Base-by-base conservation (phyloP, 345 rosid genomes). In the Rhizophora mangle region DNA sequence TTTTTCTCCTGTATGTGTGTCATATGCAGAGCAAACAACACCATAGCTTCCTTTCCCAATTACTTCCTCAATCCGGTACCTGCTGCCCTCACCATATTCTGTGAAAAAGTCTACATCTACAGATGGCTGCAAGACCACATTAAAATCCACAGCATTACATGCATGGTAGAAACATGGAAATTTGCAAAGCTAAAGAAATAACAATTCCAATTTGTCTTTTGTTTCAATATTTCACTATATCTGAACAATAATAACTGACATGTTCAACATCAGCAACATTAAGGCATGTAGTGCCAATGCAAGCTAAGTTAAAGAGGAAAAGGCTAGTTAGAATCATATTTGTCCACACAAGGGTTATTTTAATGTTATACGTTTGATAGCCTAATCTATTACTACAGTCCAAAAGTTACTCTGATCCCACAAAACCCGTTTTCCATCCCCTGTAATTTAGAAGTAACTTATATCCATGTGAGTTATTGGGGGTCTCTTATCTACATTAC, bases 41-140 rank as follows among this genome's bases (percentile, higher is more conserved):
- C 97, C 97, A 68, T 89, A 89, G 84, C 97, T 91, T 77, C 97
- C 97, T 83, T 91, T 91, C 67, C 97, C 97, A 57, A 91, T 91
- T 1, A 91, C 97, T 83, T 91, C 97, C 79, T 91, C 97, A 71
- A 91, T 91, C 64, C 52, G 86, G 72, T 92, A 92, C 74, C 97
- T 82, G 80, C 90, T 86, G 59, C 97, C 97, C 76, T 92, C 97
- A 39, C 97, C 96, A 59, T 92, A 92, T 27, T 92, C 96, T 1
- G 97, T 92, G 88, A 92, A 92, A 77, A 92, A 92, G 76, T 92
- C 93, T 60, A 89, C 80, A 55, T 92, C 96, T 6, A 79, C 90
- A 13, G 90, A 81, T 79, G 90, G 82, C 97, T 92, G 84, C 81
- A 82, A 66, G 22, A 74, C 34, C 74, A 75, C 26, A 59, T 59